Conservation (phyloP, 345 rosid species). For the Lumnitzera littorea region DNA sequence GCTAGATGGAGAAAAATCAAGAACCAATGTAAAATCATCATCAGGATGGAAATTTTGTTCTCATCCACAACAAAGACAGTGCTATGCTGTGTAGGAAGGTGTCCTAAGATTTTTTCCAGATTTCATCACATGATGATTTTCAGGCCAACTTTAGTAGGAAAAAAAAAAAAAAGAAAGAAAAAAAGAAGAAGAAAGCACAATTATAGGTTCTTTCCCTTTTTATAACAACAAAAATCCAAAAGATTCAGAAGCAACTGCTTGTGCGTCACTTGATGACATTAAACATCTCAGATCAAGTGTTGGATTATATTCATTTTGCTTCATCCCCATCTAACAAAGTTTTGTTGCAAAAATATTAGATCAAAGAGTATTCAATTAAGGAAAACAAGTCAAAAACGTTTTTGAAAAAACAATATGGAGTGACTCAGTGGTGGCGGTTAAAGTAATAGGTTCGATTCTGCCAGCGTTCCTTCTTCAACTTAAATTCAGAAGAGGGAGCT, state of each 20-base stretch:
- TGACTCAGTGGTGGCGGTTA: conserved; percentile 41
- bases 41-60: conserved; percentile 24
- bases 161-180: too few relatives aligned
- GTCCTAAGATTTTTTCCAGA: conserved; percentile 43
- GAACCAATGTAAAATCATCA: too few relatives aligned
- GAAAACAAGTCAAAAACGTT: too few relatives aligned
- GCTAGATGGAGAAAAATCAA: too few relatives aligned
- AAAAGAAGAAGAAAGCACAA: too few relatives aligned
- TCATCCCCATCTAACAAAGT: conserved; percentile 26
- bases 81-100: conserved; percentile 41
- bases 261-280: conserved; percentile 20
- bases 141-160: too few relatives aligned
- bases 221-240: too few relatives aligned
- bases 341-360: too few relatives aligned
- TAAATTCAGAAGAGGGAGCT: conserved; percentile 58
- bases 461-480: conserved; percentile 44
- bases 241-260: conserved; percentile 31
- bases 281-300: conserved; percentile 52
- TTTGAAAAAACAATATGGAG: background rate
- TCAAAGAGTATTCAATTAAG: too few relatives aligned
- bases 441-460: conserved; percentile 52
- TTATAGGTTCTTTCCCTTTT: too few relatives aligned
- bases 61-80: conserved; percentile 32
- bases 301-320: conserved; percentile 33
- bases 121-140: conserved; percentile 26